Base-by-base conservation (phyloP, 1,284 basidiomycete species). In the Trametes pubescens region DNA sequence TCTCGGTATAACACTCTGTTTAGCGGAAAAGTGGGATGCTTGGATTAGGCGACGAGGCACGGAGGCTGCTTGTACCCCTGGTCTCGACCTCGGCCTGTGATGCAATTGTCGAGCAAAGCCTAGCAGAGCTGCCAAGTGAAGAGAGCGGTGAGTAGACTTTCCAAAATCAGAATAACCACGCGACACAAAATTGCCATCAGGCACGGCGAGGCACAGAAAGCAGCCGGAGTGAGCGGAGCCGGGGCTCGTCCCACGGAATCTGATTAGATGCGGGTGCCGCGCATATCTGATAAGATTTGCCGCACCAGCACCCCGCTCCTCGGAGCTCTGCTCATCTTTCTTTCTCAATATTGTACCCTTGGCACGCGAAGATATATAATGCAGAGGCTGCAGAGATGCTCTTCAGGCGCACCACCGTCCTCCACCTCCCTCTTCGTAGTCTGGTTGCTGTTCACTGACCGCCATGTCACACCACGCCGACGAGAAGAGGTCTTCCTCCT, bases 241-340 rank as follows among this genome's bases (percentile, higher is more conserved):
- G n/a, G n/a, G n/a, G n/a, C n/a, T n/a, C 48, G 26, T 26, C 29
- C 5, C n/a, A 1, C 48, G 29, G 48, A 32, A 49, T 49, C 48
- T 49, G 48, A 49, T 49, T 32, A 49, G 48, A 49, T 49, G 48
- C 48, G 26, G 48, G 14, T 18, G n/a, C 8, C 48, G 26, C 29
- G n/a, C 14, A 13, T 32, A 56, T 56, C 54, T 56, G 54, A 56
- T 56, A 47, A 56, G 54, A 56, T 56, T 24, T 49, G n/a, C 48
- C 48, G 44, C 24, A 8, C 22, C 21, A 16, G 18, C 16, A 4
- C 22, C 22, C 3, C 24, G 22, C 44, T 47, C 44, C 24, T 7
- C 14, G 16, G 18, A 7, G 10, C 3, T 24, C 44, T 47, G 44
- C 44, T 47, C 44, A 47, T 47, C 44, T 1, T 26, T 47, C 44